phyloP scores from a whole-genome alignment of 2,329 filamentous ascomycete species.

The Fusarium foetens region DNA sequence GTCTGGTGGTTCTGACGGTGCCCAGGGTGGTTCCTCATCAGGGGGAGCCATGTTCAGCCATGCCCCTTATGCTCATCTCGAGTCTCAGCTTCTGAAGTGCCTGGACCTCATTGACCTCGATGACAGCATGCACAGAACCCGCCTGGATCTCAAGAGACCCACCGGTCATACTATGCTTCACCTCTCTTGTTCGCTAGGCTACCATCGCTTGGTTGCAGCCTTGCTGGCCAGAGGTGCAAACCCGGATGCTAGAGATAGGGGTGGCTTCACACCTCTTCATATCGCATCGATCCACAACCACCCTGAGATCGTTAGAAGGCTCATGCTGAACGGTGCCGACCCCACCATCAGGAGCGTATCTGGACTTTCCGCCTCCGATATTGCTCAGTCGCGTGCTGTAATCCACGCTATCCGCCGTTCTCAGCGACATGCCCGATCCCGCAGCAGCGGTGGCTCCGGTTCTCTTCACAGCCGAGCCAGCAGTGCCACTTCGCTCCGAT shows the following conservation, averaged over 20 bases:
- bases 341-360: slow-evolving; percentile 75
- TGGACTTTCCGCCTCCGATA: slow-evolving; percentile 76
- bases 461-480: slow-evolving; percentile 69
- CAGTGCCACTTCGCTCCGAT: slow-evolving; percentile 74
- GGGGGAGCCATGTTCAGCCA: slow-evolving; percentile 58
- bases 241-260: slow-evolving; percentile 77
- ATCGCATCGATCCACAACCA: slow-evolving; percentile 82
- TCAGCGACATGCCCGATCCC: slow-evolving; percentile 71
- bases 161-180: slow-evolving; percentile 86
- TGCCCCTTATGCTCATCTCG: slow-evolving; percentile 63
- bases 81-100: slow-evolving; percentile 75
- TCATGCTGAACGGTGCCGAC: slow-evolving; percentile 79
- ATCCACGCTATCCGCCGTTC: slow-evolving; percentile 71
- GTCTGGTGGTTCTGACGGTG: slow-evolving; percentile 57
- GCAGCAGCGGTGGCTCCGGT: slow-evolving; percentile 72
- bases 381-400: slow-evolving; percentile 73
- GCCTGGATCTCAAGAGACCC: slow-evolving; percentile 70
- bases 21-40: slow-evolving; percentile 53
- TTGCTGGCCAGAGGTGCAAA: slow-evolving; percentile 82
- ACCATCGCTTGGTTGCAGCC: slow-evolving; percentile 79
- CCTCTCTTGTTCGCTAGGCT: slow-evolving; percentile 78
- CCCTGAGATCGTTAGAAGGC: slow-evolving; percentile 77
- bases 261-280: slow-evolving; percentile 85
- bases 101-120: slow-evolving; percentile 84
- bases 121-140: slow-evolving; percentile 74